Evolutionary conservation across 305 asterid genomes (phyloP).

Genomic region (Fraxinus latifolia): DNA sequence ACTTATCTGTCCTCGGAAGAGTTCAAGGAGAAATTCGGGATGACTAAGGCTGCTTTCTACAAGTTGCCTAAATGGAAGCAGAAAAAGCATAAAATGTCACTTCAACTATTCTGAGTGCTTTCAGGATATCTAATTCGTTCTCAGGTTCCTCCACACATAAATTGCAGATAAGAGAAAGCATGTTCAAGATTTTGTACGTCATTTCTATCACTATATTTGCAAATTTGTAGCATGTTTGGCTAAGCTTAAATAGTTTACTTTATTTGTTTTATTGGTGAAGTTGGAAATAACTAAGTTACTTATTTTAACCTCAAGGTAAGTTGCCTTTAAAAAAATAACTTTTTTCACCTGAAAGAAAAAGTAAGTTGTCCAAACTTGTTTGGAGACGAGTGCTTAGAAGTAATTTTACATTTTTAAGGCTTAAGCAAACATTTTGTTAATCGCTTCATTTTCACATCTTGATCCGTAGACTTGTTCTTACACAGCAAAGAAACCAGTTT

Average conservation of each 20-base stretch:
- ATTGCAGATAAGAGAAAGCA: slow-evolving; percentile 27
- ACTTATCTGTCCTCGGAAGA: slow-evolving; percentile 61
- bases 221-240: not conserved
- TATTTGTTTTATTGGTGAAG: not conserved
- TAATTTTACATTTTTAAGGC: not conserved
- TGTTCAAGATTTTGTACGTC: slow-evolving; percentile 37
- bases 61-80: slow-evolving; percentile 82
- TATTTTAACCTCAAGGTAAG: not conserved
- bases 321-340: not conserved
- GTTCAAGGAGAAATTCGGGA: slow-evolving; percentile 67
- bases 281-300: not conserved
- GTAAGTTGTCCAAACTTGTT: not conserved
- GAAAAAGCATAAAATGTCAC: slow-evolving; percentile 69
- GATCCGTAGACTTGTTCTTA: slow-evolving; percentile 18
- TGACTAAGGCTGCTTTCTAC: slow-evolving; percentile 51
- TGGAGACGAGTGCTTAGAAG: not conserved
- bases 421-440: not conserved
- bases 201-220: slow-evolving; percentile 24
- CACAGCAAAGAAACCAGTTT: slow-evolving; percentile 26
- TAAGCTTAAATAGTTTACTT: not conserved
- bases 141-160: slow-evolving; percentile 15
- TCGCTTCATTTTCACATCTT: slow-evolving; percentile 4
- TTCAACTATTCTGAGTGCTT: slow-evolving; percentile 49
- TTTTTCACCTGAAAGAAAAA: not conserved
- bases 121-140: slow-evolving; percentile 14